Evolutionary conservation across 352 stramenopile genomes (phyloP).

Genomic region (Pythium phragmitis): DNA sequence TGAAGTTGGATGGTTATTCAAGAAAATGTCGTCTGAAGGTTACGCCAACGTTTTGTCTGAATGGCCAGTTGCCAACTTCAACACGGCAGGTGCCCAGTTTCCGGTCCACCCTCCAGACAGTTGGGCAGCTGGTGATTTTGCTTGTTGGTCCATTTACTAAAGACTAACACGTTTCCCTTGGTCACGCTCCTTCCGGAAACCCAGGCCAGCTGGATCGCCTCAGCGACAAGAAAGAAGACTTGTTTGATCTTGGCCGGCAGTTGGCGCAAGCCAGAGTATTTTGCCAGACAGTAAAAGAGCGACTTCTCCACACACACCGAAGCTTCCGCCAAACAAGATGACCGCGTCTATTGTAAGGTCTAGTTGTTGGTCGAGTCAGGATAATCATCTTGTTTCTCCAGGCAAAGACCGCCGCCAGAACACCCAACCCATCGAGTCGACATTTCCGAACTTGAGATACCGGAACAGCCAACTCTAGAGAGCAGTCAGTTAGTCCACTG

Average conservation of each 20-base stretch:
- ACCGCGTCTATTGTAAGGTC: background rate
- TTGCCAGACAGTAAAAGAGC: constrained; percentile 4
- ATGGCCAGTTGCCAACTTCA: constrained; percentile 1
- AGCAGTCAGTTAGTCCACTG: background rate
- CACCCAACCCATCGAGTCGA: background rate
- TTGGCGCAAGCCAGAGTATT: background rate
- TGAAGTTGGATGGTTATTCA: background rate
- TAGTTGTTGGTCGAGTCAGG: background rate
- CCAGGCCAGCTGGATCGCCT: background rate
- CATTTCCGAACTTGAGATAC: background rate
- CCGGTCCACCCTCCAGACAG: background rate
- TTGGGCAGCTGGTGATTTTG: background rate
- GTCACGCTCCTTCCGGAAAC: background rate
- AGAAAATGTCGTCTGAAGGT: constrained; percentile 6
- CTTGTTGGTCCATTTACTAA: background rate
- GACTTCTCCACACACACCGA: background rate
- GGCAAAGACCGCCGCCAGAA: background rate
- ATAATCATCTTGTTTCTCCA: background rate
- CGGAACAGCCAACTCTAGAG: background rate
- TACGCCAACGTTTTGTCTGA: background rate
- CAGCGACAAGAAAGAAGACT: background rate
- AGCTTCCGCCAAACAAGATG: constrained; percentile 9
- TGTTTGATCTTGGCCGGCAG: background rate
- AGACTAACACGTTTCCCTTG: background rate
- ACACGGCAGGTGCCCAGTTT: constrained; percentile 7